These are phyloP conservation scores for Eucalyptus tenuipes DNA, from an alignment of 345 rosid species.

Conservation along the genomic window DNA sequence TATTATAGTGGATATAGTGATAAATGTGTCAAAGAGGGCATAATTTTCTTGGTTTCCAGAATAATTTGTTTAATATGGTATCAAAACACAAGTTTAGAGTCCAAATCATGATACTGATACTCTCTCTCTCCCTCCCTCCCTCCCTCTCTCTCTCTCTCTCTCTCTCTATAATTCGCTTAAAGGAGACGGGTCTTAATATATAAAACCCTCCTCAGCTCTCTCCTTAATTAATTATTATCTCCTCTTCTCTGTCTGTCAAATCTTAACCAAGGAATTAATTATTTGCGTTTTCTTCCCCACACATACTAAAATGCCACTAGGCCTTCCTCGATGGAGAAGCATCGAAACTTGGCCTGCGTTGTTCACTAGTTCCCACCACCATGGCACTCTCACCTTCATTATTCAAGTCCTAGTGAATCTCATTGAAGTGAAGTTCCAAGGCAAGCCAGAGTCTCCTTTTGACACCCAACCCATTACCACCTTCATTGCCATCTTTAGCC, in stretches of 20 bases:
- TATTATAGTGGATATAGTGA: no score
- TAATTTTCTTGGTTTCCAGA: no score
- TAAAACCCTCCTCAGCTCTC: not conserved
- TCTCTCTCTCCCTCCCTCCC: no score
- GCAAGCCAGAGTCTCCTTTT: not conserved
- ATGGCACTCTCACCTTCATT: not conserved
- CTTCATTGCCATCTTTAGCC: not conserved
- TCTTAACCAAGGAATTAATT: not conserved
- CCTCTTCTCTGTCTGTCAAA: not conserved
- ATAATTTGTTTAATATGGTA: not conserved
- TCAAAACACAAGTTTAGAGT: no score
- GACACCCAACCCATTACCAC: not conserved
- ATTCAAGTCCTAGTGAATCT: not conserved
- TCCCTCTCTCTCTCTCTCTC: not conserved
- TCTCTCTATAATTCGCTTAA: not conserved
- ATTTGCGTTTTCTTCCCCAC: not conserved
- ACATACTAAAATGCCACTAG: not conserved
- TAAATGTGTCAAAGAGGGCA: no score
- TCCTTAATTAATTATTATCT: not conserved
- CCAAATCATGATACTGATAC: not conserved
- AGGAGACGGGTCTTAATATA: not conserved
- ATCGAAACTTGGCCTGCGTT: not conserved
- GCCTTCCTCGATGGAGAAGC: not conserved
- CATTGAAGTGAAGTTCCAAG: not conserved
- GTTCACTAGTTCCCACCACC: not conserved